Percentiles rank a stretch among this genome's conserved stretches.
Conservation (phyloP, 2,329 filamentous ascomycete species). For the Penicillium janthinellum region DNA sequence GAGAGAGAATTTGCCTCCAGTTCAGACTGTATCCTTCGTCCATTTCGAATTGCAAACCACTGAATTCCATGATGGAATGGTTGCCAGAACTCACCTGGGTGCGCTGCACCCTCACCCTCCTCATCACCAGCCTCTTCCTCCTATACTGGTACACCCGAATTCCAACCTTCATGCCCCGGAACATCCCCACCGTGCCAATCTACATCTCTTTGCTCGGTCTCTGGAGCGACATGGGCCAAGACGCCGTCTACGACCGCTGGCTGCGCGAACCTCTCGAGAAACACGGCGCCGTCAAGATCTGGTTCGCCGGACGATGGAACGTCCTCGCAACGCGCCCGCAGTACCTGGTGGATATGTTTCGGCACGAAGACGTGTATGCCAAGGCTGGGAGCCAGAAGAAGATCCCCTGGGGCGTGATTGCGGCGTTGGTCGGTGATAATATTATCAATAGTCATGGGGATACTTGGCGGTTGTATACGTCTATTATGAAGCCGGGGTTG, state of each 20-base stretch:
- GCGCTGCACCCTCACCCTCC: slow-evolving; percentile 3
- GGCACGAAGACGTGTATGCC: slow-evolving; percentile 33
- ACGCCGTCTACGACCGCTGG: slow-evolving; percentile 30
- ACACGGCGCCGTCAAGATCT: slow-evolving; percentile 51
- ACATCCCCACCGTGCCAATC: slow-evolving; percentile 28
- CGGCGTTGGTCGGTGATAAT: slow-evolving; percentile 44
- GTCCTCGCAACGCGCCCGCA: slow-evolving; percentile 50
- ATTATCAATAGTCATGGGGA: slow-evolving; percentile 44
- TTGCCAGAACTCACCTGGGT: slow-evolving; percentile 2
- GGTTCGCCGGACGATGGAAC: slow-evolving; percentile 54
- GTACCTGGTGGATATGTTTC: slow-evolving; percentile 46
- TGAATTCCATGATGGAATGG: slow-evolving; percentile 9
- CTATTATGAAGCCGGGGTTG: slow-evolving; percentile 42
- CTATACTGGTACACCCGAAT: slow-evolving; percentile 29
- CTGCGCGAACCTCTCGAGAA: slow-evolving; percentile 28
- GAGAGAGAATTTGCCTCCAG: not conserved
- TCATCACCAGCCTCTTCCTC: slow-evolving; percentile 10
- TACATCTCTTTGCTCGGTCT: slow-evolving; percentile 30
- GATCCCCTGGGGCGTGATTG: slow-evolving; percentile 44
- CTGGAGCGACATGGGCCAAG: slow-evolving; percentile 31
- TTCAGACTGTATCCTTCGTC: not conserved
- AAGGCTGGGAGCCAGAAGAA: slow-evolving; percentile 49
- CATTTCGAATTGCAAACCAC: not conserved
- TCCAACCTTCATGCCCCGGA: slow-evolving; percentile 22
- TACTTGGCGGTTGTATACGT: slow-evolving; percentile 40